Conservation (phyloP, 805 yeast genomes). For the Kregervanrija fluxuum region DNA sequence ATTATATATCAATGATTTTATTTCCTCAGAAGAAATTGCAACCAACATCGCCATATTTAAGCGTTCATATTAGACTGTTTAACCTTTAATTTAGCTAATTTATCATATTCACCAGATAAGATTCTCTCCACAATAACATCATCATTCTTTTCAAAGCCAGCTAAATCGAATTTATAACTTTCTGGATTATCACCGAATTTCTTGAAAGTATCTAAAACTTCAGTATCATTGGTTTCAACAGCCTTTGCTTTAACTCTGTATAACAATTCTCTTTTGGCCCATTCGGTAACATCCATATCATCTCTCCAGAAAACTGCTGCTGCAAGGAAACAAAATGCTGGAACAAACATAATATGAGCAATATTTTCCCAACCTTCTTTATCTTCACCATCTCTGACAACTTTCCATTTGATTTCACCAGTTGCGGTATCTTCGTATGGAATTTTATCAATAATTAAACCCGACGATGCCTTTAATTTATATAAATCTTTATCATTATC, state of each 20-base stretch:
- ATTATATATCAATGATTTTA: not conserved
- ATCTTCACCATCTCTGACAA: conserved; percentile 59
- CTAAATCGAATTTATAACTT: conserved; percentile 40
- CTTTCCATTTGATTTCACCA: conserved; percentile 73
- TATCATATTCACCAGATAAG: conserved; percentile 79
- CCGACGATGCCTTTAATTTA: conserved; percentile 49
- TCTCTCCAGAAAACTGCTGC: conserved; percentile 45
- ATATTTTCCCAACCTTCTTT: conserved; percentile 84
- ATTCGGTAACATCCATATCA: conserved; percentile 46
- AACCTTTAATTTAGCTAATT: conserved; percentile 49
- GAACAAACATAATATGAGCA: conserved; percentile 65
- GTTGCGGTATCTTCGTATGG: conserved; percentile 75
- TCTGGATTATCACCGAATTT: conserved; percentile 31
- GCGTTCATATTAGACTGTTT: conserved; percentile 21
- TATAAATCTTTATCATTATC: conserved; percentile 57
- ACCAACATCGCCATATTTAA: not conserved
- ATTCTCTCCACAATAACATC: conserved; percentile 75
- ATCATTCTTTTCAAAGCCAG: conserved; percentile 61
- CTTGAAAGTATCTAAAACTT: conserved; percentile 38
- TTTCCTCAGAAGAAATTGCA: not conserved
- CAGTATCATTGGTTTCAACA: conserved; percentile 47
- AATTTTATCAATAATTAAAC: conserved; percentile 70
- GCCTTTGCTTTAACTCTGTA: conserved; percentile 67
- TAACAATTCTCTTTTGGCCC: conserved; percentile 81
- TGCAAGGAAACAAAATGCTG: conserved; percentile 54